These are phyloP conservation scores for Fraxinus pennsylvanica DNA, from an alignment of 257 asterid genomes.

Conservation along the genomic window DNA sequence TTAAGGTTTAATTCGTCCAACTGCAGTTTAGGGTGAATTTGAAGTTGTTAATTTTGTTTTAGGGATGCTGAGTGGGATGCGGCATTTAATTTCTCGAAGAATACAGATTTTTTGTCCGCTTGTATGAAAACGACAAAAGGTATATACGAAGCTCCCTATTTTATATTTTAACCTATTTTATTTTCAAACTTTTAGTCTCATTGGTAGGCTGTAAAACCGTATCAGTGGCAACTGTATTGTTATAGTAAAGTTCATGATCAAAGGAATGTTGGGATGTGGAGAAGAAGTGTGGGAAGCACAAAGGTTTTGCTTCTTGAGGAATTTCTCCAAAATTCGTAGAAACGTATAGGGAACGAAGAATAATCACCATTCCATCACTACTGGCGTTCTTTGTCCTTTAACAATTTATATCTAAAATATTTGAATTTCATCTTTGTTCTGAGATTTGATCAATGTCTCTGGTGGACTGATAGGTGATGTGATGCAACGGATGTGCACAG, in stretches of 20 bases:
- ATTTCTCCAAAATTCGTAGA: neutral
- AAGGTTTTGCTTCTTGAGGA: neutral
- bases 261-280: neutral
- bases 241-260: neutral
- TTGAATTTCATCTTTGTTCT: neutral
- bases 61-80: conserved; percentile 86
- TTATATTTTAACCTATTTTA: neutral
- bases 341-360: neutral
- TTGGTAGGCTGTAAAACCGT: neutral
- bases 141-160: conserved; percentile 35
- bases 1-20: neutral
- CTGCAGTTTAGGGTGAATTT: neutral
- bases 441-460: conserved; percentile 4
- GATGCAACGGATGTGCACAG: conserved; percentile 77
- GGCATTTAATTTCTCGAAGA: conserved; percentile 75
- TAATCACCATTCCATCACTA: neutral
- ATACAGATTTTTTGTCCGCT: conserved; percentile 56
- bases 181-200: neutral
- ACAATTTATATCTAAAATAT: neutral
- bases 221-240: neutral
- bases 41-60: conserved; percentile 16
- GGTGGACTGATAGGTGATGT: conserved; percentile 51
- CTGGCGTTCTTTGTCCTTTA: neutral
- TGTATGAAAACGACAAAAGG: conserved; percentile 60
- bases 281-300: neutral